Base-by-base conservation (phyloP, 192 early-diverging fungal genomes). In the Radiomyces spectabilis region DNA sequence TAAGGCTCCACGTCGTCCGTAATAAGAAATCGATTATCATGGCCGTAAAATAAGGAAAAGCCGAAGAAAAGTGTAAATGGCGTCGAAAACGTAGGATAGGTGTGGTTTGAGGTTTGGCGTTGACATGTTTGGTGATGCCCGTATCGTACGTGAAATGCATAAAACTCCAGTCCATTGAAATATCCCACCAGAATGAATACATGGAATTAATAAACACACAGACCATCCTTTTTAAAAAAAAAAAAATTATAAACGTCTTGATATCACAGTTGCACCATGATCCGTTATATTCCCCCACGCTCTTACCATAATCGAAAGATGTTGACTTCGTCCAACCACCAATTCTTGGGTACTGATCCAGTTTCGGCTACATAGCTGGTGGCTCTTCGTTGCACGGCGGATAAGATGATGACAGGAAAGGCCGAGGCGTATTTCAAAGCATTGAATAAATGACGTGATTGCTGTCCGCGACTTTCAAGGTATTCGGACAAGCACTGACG, bases 111-210 rank as follows among this genome's bases (percentile, higher is more conserved):
- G 39, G 50, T 16, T 43, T 33, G 59, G 12, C 4, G 31, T n/a
- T 40, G 42, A 12, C 10, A 33, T 56, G 37, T 22, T 19, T 35
- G 15, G 40, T 10, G 50, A 22, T 33, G 8, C 27, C 12, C 21
- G 16, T 25, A 10, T 10, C 44, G 24, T 57, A 53, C 1, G 51
- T 61, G 43, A 60, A 35, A 4, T 51, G 35, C 12, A 70, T 49
- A 30, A 97, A 58, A 26, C 84, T 78, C 94, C 94, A 98, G 68
- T 96, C 95, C 62, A 92, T 84, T 15, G 76, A 80, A 25, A 97
- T 77, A 73, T 98, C 95, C 97, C 95, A 99, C 67, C 94, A 95
- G 37, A 94, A 84, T 4, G 89, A 94, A 69, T 88, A 98, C 13
- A 93, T 72, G 27, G 95, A 93, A 70, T 97, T 96, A 49, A 96